A percentile compares a stretch with the other conserved stretches of the same genome.
Conservation (phyloP, 1,139 yeast species). For the Zygosaccharomyces pseudobailii region DNA sequence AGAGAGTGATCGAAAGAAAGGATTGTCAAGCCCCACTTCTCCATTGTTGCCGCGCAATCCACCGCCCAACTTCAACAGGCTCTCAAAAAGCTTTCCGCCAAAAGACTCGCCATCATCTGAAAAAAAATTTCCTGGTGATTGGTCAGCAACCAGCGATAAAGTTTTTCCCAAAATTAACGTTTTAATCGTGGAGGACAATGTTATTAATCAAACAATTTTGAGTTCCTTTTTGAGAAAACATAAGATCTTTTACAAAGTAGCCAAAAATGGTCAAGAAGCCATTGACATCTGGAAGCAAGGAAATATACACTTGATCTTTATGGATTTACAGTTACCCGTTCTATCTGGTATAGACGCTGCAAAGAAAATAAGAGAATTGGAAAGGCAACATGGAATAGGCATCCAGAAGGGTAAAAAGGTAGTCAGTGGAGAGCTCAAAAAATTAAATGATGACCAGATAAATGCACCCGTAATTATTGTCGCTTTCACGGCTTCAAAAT, state of each 20-base stretch:
- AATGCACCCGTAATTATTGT: constrained; percentile 88
- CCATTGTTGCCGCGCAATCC: constrained; percentile 8
- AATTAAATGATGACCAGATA: constrained; percentile 10
- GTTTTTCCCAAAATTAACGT: constrained; percentile 76
- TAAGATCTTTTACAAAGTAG: constrained; percentile 78
- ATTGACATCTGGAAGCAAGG: constrained; percentile 89
- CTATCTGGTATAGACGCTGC: constrained; percentile 93
- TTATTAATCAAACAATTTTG: constrained; percentile 87
- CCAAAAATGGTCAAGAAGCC: constrained; percentile 89
- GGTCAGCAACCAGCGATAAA: constrained; percentile 24
- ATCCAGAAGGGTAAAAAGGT: constrained; percentile 28
- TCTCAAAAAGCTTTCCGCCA: neutral
- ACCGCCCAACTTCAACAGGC: constrained; percentile 2
- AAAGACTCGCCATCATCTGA: neutral
- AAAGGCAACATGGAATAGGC: constrained; percentile 76
- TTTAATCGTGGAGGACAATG: constrained; percentile 91
- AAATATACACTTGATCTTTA: constrained; percentile 83
- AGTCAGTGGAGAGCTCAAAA: constrained; percentile 33
- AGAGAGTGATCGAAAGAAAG: constrained; percentile 12
- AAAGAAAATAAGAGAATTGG: constrained; percentile 78
- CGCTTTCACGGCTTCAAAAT: constrained; percentile 88
- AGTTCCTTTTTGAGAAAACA: constrained; percentile 88
- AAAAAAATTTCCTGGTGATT: constrained; percentile 1
- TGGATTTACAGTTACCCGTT: constrained; percentile 94
- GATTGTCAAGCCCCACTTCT: constrained; percentile 7